These are phyloP conservation scores for Acanthamoeba lenticulata DNA, from an alignment of 208 protist species.

Conservation along the genomic window DNA sequence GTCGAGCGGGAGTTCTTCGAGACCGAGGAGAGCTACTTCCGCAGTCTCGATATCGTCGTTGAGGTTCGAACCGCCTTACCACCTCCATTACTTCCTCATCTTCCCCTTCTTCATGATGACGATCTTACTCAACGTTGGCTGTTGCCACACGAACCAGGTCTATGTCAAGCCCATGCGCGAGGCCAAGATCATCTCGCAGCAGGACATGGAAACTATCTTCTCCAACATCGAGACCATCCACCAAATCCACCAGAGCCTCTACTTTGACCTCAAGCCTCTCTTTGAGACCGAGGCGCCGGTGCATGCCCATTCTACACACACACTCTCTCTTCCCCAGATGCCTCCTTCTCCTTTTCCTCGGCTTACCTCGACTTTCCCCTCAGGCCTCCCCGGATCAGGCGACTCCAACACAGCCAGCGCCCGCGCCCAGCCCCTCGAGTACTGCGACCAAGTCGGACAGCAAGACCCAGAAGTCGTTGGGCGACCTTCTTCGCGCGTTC, in stretches of 20 bases:
- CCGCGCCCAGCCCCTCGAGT: no score
- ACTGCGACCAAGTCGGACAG: not conserved
- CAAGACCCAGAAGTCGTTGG: conserved; percentile 55
- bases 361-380: no score
- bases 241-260: conserved; percentile 13
- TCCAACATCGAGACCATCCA: conserved; percentile 60
- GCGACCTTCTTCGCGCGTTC: conserved; percentile 46
- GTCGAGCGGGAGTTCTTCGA: conserved; percentile 54
- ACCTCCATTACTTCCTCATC: no score
- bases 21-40: conserved; percentile 55
- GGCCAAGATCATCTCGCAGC: conserved; percentile 33
- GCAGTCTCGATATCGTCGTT: conserved; percentile 12
- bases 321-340: no score
- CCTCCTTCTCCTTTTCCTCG: no score
- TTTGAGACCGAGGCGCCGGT: not conserved
- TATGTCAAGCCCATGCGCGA: conserved; percentile 45
- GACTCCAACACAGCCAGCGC: no score
- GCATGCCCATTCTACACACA: not conserved
- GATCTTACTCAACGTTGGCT: not conserved
- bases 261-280: conserved; percentile 31
- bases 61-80: not conserved
- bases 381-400: no score
- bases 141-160: not conserved
- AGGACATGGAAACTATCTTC: conserved; percentile 53
- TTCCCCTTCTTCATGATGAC: not conserved